Conservation (phyloP, 2,329 filamentous ascomycete genomes). For the Clonostachys byssicola region DNA sequence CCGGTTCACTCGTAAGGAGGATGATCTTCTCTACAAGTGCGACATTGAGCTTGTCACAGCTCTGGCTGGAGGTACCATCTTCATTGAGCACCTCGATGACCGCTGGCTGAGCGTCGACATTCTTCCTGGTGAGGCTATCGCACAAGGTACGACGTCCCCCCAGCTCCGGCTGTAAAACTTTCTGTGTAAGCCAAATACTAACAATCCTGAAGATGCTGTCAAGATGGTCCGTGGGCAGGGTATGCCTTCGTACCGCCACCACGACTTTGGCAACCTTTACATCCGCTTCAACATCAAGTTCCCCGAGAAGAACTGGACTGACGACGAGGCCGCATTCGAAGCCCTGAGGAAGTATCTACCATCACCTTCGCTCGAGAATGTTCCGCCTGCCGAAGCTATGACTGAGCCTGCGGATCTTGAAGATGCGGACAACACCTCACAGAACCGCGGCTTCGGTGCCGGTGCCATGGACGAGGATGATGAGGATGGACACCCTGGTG, state of each 20-base stretch:
- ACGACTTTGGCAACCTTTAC: constrained; percentile 94
- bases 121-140: constrained; percentile 88
- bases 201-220: constrained; percentile 62
- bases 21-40: constrained; percentile 91
- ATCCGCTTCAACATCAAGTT: constrained; percentile 98
- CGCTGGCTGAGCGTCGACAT: constrained; percentile 95
- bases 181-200: neutral
- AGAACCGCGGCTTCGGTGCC: constrained; percentile 65
- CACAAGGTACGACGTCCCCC: constrained; percentile 63
- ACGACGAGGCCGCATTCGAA: constrained; percentile 66
- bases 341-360: constrained; percentile 84
- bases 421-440: constrained; percentile 67
- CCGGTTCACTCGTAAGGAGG: constrained; percentile 92
- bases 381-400: constrained; percentile 81
- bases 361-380: constrained; percentile 54
- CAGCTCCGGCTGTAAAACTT: neutral
- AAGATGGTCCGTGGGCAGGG: constrained; percentile 96
- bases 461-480: constrained; percentile 67
- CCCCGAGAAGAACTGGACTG: constrained; percentile 71
- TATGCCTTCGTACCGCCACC: constrained; percentile 94
- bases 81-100: constrained; percentile 94
- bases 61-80: constrained; percentile 84
- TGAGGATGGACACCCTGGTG: constrained; percentile 69
- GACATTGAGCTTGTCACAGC: constrained; percentile 96
- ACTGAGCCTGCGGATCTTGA: constrained; percentile 85